Conservation (phyloP, 352 stramenopile genomes). For the Phytophthora pisi region DNA sequence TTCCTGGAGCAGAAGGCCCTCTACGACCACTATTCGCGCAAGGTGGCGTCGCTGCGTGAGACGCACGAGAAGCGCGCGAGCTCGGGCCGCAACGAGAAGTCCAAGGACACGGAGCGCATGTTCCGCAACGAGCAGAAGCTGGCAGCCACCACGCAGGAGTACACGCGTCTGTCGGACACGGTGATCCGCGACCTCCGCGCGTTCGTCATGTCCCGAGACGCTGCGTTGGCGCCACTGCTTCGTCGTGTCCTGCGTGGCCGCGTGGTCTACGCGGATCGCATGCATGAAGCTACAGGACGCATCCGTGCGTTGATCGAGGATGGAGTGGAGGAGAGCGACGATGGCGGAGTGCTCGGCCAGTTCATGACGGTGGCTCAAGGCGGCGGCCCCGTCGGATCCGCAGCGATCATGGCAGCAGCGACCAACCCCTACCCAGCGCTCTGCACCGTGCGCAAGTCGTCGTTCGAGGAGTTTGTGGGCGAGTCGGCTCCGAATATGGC, state of each 20-base stretch:
- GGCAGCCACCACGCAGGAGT: slow-evolving; percentile 61
- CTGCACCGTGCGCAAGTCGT: slow-evolving; percentile 49
- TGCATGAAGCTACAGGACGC: slow-evolving; percentile 56
- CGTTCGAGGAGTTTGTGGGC: slow-evolving; percentile 73
- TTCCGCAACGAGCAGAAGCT: slow-evolving; percentile 88
- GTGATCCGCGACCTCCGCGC: slow-evolving; percentile 64
- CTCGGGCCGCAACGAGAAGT: slow-evolving; percentile 64
- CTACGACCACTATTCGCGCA: slow-evolving; percentile 85
- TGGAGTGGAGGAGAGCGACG: slow-evolving; percentile 34
- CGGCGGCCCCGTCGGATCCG: slow-evolving; percentile 15
- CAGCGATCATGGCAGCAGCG: slow-evolving; percentile 22
- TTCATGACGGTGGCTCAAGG: slow-evolving; percentile 51
- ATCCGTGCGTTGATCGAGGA: slow-evolving; percentile 60
- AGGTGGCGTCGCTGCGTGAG: slow-evolving; percentile 70
- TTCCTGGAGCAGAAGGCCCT: slow-evolving; percentile 73
- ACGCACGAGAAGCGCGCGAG: slow-evolving; percentile 61
- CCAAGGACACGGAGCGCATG: slow-evolving; percentile 79
- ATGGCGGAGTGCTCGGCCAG: slow-evolving; percentile 46
- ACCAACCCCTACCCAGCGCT: slow-evolving; percentile 11
- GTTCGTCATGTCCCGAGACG: slow-evolving; percentile 66
- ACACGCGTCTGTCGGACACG: slow-evolving; percentile 66
- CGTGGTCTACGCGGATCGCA: slow-evolving; percentile 56
- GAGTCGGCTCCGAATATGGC: slow-evolving; percentile 28
- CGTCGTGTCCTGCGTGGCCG: slow-evolving; percentile 73
- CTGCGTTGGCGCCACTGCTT: slow-evolving; percentile 66